Evolutionary conservation across 768 basidiomycete species (phyloP).

Genomic region (Hirschioporus abietinus): DNA sequence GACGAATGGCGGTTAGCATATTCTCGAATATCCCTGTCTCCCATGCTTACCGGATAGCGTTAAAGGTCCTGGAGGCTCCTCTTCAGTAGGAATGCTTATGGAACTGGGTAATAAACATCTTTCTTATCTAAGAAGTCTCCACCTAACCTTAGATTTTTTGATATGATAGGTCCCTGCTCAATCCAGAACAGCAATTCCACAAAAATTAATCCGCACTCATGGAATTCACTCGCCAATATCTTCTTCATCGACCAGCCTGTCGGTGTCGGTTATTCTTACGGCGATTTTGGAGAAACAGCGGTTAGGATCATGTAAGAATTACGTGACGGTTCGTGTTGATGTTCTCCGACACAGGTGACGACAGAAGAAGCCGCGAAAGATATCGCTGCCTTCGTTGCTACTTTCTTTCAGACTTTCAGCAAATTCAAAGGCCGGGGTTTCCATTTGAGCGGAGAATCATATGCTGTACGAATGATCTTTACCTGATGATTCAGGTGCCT

Average conservation of each 20-base stretch:
- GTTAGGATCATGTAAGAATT: neutral
- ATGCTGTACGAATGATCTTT: constrained; percentile 20
- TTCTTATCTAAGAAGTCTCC: neutral
- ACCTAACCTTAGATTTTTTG: neutral
- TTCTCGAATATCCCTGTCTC: neutral
- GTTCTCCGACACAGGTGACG: constrained; percentile 5
- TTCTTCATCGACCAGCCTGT: constrained; percentile 29
- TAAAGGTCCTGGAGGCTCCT: constrained; percentile 31
- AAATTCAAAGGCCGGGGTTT: too few species aligned
- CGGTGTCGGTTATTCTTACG: constrained; percentile 45
- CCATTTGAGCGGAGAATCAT: too few species aligned
- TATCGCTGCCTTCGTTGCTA: too few species aligned
- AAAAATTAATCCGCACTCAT: constrained; percentile 33
- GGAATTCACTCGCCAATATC: constrained; percentile 35
- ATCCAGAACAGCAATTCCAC: constrained; percentile 16
- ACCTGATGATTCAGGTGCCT: constrained; percentile 1
- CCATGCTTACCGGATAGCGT: neutral
- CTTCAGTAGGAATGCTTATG: constrained; percentile 34
- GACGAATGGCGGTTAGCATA: constrained; percentile 40
- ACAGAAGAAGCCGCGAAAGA: too few species aligned
- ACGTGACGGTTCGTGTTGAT: neutral
- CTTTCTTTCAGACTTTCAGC: too few species aligned
- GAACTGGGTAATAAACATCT: constrained; percentile 28
- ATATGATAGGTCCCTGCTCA: constrained; percentile 16
- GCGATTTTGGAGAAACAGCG: constrained; percentile 23